phyloP scores from a whole-genome alignment of 2,329 filamentous ascomycete genomes.

The Calonectria crousiana region DNA sequence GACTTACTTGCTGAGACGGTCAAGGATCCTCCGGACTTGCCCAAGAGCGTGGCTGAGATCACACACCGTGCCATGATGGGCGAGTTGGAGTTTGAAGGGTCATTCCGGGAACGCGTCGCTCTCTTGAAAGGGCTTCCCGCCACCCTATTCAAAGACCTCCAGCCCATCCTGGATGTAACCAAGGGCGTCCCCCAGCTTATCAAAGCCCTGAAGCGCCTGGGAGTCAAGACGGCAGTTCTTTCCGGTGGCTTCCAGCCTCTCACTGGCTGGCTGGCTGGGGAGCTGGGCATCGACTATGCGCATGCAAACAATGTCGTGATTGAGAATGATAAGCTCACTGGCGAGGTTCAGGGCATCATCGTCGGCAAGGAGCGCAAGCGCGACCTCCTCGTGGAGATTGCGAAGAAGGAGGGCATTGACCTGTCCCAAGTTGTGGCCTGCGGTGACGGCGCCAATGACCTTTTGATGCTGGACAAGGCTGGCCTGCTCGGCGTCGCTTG shows the following conservation, averaged over 20 bases:
- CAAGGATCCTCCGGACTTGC: conserved; percentile 75
- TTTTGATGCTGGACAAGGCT: conserved; percentile 82
- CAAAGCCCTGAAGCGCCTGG: conserved; percentile 78
- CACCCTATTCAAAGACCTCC: conserved; percentile 83
- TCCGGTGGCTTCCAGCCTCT: conserved; percentile 93
- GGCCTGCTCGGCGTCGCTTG: conserved; percentile 81
- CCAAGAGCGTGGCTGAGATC: conserved; percentile 86
- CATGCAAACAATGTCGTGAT: conserved; percentile 87
- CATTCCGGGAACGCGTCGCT: conserved; percentile 82
- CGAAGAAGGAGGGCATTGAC: conserved; percentile 73
- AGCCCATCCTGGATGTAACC: conserved; percentile 82
- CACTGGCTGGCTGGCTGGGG: conserved; percentile 84
- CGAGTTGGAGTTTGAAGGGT: conserved; percentile 90
- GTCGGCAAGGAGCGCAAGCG: conserved; percentile 83
- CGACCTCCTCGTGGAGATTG: conserved; percentile 78
- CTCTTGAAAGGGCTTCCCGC: conserved; percentile 85
- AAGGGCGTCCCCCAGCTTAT: conserved; percentile 83
- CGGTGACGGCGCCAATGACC: conserved; percentile 86
- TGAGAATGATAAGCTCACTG: conserved; percentile 73
- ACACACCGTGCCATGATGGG: conserved; percentile 96
- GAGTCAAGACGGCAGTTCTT: conserved; percentile 89
- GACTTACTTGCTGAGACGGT: conserved; percentile 91
- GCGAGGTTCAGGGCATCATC: conserved; percentile 78
- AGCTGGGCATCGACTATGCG: conserved; percentile 88
- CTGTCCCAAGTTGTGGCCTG: conserved; percentile 78